phyloP scores from a whole-genome alignment of 2,329 filamentous ascomycete species.

The Pseudopithomyces maydicus region DNA sequence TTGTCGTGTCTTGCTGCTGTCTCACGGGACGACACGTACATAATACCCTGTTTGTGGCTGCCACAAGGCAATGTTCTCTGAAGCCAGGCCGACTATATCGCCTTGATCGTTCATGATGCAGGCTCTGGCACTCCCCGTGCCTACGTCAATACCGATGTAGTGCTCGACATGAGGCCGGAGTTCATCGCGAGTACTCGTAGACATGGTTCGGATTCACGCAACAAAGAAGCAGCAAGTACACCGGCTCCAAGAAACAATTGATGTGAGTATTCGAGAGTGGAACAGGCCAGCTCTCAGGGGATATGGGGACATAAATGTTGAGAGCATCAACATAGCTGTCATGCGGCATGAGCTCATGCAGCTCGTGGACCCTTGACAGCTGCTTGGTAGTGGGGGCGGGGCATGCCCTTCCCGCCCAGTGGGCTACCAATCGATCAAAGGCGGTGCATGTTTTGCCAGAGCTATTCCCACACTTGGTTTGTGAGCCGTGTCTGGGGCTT shows the following conservation, averaged over 20 bases:
- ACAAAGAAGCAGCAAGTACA: neutral
- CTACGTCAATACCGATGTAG: conserved; percentile 90
- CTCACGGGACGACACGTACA: conserved; percentile 39
- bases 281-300: neutral
- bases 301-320: conserved; percentile 31
- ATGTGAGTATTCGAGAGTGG: neutral
- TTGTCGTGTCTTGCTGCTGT: neutral
- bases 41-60: conserved; percentile 61
- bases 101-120: conserved; percentile 93
- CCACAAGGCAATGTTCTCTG: conserved; percentile 59
- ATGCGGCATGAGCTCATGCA: conserved; percentile 44
- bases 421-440: conserved; percentile 1
- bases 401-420: conserved; percentile 12
- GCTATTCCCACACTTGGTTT: neutral
- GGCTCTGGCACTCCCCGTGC: conserved; percentile 91
- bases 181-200: conserved; percentile 59
- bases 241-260: neutral
- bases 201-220: neutral
- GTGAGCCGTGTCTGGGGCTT: conserved; percentile 2
- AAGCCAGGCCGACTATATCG: conserved; percentile 72
- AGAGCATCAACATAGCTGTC: conserved; percentile 30
- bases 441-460: conserved; percentile 11
- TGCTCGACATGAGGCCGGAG: conserved; percentile 62
- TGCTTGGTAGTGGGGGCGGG: conserved; percentile 42
- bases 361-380: conserved; percentile 23